A percentile compares a stretch with the other conserved stretches of the same genome.
Conservation (phyloP, 768 basidiomycete species). For the Rhodotorula babjevae region DNA sequence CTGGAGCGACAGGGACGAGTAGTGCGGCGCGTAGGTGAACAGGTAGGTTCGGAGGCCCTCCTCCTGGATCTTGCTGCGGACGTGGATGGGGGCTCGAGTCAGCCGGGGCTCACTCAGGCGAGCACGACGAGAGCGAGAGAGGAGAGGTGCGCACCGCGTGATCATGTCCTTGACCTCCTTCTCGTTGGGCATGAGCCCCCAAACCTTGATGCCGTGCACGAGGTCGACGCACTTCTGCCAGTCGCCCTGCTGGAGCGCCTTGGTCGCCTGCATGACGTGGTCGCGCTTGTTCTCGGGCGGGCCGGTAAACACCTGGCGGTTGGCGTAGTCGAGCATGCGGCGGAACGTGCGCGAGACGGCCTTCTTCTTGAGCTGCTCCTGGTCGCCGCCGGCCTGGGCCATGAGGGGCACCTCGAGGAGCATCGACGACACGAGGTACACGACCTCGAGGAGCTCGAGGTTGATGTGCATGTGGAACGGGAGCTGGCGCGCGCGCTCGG, state of each 20-base stretch:
- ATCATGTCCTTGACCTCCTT: conserved; percentile 88
- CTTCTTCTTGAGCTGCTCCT: conserved; percentile 88
- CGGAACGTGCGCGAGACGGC: conserved; percentile 95
- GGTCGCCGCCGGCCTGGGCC: conserved; percentile 72
- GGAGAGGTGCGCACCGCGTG: conserved; percentile 60
- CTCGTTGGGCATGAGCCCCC: conserved; percentile 91
- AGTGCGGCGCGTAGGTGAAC: conserved; percentile 94
- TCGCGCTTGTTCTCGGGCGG: conserved; percentile 82
- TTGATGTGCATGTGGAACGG: conserved; percentile 99
- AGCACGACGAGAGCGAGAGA: neutral
- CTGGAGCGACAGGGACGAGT: conserved; percentile 80
- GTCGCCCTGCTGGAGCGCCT: conserved; percentile 89
- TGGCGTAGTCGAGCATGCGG: conserved; percentile 88
- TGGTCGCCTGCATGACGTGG: conserved; percentile 98
- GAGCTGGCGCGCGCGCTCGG: conserved; percentile 88
- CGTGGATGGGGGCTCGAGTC: neutral
- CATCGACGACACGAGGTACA: conserved; percentile 98
- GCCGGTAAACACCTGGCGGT: conserved; percentile 90
- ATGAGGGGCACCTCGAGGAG: conserved; percentile 92
- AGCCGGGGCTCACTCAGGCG: neutral
- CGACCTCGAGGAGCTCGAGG: conserved; percentile 92
- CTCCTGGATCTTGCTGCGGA: conserved; percentile 87
- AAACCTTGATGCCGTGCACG: conserved; percentile 93
- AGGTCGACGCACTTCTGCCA: conserved; percentile 95
- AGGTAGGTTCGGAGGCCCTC: conserved; percentile 94